Base-by-base conservation (phyloP, 495 filamentous ascomycete genomes). In the Penicillium nucicola region DNA sequence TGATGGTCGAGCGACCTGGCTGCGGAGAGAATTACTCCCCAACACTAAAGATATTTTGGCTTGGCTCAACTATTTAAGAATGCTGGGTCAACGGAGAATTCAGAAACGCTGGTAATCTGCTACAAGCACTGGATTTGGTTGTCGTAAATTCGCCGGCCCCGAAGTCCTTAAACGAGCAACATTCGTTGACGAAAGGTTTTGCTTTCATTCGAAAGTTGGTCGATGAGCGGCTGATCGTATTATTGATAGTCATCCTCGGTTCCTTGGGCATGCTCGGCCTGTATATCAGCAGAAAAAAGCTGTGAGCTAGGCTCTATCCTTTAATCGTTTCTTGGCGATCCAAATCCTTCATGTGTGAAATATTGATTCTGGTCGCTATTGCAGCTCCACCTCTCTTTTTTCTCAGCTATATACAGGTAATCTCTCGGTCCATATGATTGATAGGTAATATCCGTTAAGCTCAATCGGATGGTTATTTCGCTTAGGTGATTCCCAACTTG, bases 1-100 rank as follows among this genome's bases (percentile, higher is more conserved):
- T 2, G 56, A 58, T 42, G 60, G 56, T 28, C 41, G 52, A 52
- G 62, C 54, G 5, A 40, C 46, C 19, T 59, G 52, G 56, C 56
- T 51, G 22, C 42, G 32, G 19, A 58, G 63, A 32, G 37, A 49
- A 12, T 28, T 13, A 20, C 44, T 54, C 12, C 67, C 63, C 3
- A 59, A 19, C 30, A 70, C 61, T 13, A 1, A 57, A 5, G 48
- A 41, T 39, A 33, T 68, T 68, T 18, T 62, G 58, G 63, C 53
- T 70, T 46, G 67, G 56, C 33, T 36, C 22, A 39, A 58, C 65
- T 11, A 62, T 70, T 45, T 57, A 70, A 45, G 48, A 49, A 18
- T 67, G 65, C 50, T 68, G 63, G 65, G 12, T 43, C 8, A 30
- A 45, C 12, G 48, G 58, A 33, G 30, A 22, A 46, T 60, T 67